Conservation (phyloP, 2,329 filamentous ascomycete species). For the Fusarium cicatricum region DNA sequence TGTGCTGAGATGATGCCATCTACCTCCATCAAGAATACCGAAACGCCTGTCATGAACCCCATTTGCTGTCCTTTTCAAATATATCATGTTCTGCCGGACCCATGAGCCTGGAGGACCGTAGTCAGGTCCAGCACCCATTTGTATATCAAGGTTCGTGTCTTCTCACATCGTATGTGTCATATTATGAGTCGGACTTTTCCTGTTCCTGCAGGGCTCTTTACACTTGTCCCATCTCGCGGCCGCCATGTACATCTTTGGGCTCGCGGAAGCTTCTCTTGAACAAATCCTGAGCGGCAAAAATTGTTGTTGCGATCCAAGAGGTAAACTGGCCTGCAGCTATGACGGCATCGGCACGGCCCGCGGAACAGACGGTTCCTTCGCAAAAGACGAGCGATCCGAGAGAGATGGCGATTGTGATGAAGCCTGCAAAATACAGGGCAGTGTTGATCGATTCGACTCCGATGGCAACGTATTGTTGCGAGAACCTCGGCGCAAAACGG, state of each 20-base stretch:
- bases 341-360: conserved; percentile 62
- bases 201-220: conserved; percentile 15
- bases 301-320: conserved; percentile 60
- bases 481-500: conserved; percentile 54
- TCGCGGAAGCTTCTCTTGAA: conserved; percentile 53
- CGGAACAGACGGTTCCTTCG: conserved; percentile 63
- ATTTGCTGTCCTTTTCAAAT: conserved; percentile 13
- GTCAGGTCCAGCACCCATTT: neutral
- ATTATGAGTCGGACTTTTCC: neutral
- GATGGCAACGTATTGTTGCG: conserved; percentile 59
- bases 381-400: conserved; percentile 65
- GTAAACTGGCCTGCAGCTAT: conserved; percentile 63
- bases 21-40: conserved; percentile 22
- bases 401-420: conserved; percentile 66
- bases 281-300: conserved; percentile 56
- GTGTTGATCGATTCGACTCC: conserved; percentile 60
- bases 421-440: conserved; percentile 67
- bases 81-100: conserved; percentile 3
- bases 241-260: conserved; percentile 36
- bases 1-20: conserved; percentile 16
- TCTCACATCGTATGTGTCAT: neutral
- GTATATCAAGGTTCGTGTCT: neutral
- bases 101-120: neutral
- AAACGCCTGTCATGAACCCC: conserved; percentile 35
- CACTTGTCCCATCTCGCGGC: conserved; percentile 50